Evolutionary conservation across 2,329 filamentous ascomycete genomes (phyloP).

Genomic region (Stagonosporopsis cucurbitacearum): DNA sequence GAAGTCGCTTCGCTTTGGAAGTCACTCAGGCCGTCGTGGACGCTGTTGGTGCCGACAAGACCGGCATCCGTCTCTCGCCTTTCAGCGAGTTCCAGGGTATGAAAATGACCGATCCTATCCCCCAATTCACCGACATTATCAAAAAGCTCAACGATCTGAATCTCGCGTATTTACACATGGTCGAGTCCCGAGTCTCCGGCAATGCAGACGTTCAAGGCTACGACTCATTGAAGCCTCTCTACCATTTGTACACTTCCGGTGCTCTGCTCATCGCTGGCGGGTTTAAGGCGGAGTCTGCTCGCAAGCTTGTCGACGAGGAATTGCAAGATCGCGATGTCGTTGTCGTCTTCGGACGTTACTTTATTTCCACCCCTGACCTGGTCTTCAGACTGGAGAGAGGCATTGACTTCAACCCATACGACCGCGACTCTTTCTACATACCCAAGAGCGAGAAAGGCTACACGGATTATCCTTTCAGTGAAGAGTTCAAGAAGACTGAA

Average conservation of each 20-base stretch:
- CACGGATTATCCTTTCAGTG: conserved; percentile 47
- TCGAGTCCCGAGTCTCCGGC: conserved; percentile 64
- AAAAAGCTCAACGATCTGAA: conserved; percentile 58
- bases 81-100: conserved; percentile 69
- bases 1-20: conserved; percentile 61
- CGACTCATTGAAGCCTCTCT: conserved; percentile 33
- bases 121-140: conserved; percentile 68
- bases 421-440: conserved; percentile 56
- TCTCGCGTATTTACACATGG: conserved; percentile 58
- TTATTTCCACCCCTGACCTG: conserved; percentile 59
- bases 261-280: conserved; percentile 53
- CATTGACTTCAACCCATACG: conserved; percentile 53
- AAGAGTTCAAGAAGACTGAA: conserved; percentile 20
- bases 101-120: conserved; percentile 66
- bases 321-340: conserved; percentile 53
- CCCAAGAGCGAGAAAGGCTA: conserved; percentile 48
- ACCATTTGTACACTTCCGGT: conserved; percentile 32
- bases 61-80: conserved; percentile 65
- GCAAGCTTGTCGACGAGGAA: conserved; percentile 48
- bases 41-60: conserved; percentile 64
- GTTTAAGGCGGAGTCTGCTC: conserved; percentile 49
- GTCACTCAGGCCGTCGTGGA: conserved; percentile 58
- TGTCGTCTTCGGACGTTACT: conserved; percentile 58
- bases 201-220: conserved; percentile 43
- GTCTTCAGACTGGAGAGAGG: conserved; percentile 54